These are phyloP conservation scores for Lachancea fermentati DNA, from an alignment of 805 yeast species.

Conservation along the genomic window DNA sequence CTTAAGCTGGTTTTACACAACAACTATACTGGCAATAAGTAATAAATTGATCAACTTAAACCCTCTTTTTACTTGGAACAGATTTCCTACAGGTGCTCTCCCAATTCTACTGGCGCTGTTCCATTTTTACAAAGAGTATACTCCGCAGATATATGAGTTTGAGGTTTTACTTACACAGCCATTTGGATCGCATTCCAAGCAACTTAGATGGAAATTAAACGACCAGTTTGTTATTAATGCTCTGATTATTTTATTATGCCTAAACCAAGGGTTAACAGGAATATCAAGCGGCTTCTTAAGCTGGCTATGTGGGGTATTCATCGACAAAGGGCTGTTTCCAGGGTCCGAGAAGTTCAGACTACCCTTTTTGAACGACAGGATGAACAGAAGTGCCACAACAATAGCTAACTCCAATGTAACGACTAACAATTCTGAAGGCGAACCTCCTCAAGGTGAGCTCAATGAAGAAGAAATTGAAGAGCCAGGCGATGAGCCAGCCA, in stretches of 20 bases:
- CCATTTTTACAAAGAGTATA: constrained; percentile 36
- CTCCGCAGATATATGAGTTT: constrained; percentile 39
- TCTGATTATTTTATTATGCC: constrained; percentile 31
- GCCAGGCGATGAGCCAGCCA: constrained; percentile 52
- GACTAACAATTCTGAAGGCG: constrained; percentile 24
- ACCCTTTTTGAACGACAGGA: constrained; percentile 8
- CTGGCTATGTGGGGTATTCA: constrained; percentile 39
- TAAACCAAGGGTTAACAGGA: constrained; percentile 42
- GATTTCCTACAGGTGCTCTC: constrained; percentile 39
- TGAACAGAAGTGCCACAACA: constrained; percentile 1
- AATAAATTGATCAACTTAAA: constrained; percentile 30
- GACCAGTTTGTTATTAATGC: constrained; percentile 33
- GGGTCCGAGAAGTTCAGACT: constrained; percentile 29
- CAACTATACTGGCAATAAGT: constrained; percentile 34
- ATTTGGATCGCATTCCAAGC: constrained; percentile 16
- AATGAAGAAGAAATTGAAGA: constrained; percentile 30
- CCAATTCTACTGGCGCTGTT: constrained; percentile 36
- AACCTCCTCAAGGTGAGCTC: constrained; percentile 8
- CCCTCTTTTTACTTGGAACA: constrained; percentile 37
- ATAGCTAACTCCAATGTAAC: constrained; percentile 4
- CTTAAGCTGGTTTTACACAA: constrained; percentile 33
- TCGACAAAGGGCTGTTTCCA: constrained; percentile 40
- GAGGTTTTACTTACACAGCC: constrained; percentile 33
- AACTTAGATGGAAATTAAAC: constrained; percentile 24
- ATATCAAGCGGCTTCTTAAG: constrained; percentile 37